Evolutionary conservation across 176 grass and related monocot species (phyloP), one percentile per base, ranked within the genome.

Genomic region (Poa annua): DNA sequence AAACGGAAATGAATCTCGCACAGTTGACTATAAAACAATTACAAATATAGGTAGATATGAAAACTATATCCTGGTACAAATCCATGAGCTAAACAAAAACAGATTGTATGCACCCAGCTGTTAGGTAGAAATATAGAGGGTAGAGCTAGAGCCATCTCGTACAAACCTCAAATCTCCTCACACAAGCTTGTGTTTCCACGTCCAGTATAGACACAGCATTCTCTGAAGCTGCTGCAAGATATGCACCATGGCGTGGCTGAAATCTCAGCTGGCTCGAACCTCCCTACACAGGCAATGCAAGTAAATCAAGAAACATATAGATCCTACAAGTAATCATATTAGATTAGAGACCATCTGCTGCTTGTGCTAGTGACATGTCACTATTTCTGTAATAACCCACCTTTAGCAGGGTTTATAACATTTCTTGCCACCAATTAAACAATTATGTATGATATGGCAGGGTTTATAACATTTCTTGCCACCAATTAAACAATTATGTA

Each of bases 201-300:
- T 98, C 96, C 42, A 98, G 80, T 84, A 98, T 90, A 72, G 86
- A 95, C 16, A 98, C 86, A 25, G 57, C 20, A 78, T 90, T 93
- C 38, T 95, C 89, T 35, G 92, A 90, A 82, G 88, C 88, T 54
- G 83, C 85, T 34, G 90, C 96, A 89, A 98, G 88, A 86, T 85
- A 95, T 66, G 86, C 69, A 21, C 96, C 96, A 68, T 52, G 69
- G 68, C 53, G 70, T 62, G 96, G 92, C 78, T 98, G 92, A 85
- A 98, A 95, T 86, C 96, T 93, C 90, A 98, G 84, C 84, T 95
- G 90, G 44, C 82, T 88, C 4, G 90, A 95, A 20, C 96, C 96
- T 71, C 96, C 96, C 96, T 97, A 68, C 62, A 87, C 50, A 66
- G 20, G 4, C 29, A 86, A 49, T 13, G 17, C 52, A 57, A 21